Evolutionary conservation across 2,329 filamentous ascomycete genomes (phyloP).

Genomic region (Stemphylium lycopersici): DNA sequence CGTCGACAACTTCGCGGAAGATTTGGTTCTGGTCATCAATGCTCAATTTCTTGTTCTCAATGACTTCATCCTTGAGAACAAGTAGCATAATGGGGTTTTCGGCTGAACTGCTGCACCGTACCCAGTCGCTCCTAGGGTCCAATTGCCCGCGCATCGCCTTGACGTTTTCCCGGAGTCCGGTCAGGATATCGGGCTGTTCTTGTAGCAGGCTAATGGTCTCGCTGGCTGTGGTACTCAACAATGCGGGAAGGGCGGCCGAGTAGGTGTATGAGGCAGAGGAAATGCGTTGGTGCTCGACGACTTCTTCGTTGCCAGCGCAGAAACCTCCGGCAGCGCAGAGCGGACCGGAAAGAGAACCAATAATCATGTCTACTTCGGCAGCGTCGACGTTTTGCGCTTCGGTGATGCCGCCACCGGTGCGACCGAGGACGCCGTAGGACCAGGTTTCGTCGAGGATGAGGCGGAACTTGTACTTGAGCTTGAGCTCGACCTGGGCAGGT

Average conservation of each 20-base stretch:
- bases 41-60: slow-evolving; percentile 71
- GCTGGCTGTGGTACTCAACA: slow-evolving; percentile 93
- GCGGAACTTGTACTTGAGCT: slow-evolving; percentile 96
- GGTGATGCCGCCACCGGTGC: slow-evolving; percentile 88
- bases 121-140: slow-evolving; percentile 93
- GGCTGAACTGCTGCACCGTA: slow-evolving; percentile 76
- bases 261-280: slow-evolving; percentile 92
- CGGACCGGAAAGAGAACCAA: slow-evolving; percentile 88
- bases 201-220: slow-evolving; percentile 88
- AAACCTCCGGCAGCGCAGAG: slow-evolving; percentile 94
- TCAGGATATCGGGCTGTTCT: slow-evolving; percentile 81
- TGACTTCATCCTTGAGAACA: slow-evolving; percentile 80
- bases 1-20: slow-evolving; percentile 91
- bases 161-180: slow-evolving; percentile 82
- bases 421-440: slow-evolving; percentile 93
- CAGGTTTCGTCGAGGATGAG: slow-evolving; percentile 96
- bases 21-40: slow-evolving; percentile 81
- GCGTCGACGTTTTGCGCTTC: slow-evolving; percentile 97
- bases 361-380: slow-evolving; percentile 93
- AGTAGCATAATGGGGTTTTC: slow-evolving; percentile 91
- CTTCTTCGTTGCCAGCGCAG: slow-evolving; percentile 88
- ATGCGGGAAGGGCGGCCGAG: slow-evolving; percentile 90
- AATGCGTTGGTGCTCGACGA: slow-evolving; percentile 95
- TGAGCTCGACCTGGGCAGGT: slow-evolving; percentile 74
- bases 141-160: slow-evolving; percentile 84